phyloP scores from a whole-genome alignment of 1,284 basidiomycete genomes.

The Caloboletus firmus region DNA sequence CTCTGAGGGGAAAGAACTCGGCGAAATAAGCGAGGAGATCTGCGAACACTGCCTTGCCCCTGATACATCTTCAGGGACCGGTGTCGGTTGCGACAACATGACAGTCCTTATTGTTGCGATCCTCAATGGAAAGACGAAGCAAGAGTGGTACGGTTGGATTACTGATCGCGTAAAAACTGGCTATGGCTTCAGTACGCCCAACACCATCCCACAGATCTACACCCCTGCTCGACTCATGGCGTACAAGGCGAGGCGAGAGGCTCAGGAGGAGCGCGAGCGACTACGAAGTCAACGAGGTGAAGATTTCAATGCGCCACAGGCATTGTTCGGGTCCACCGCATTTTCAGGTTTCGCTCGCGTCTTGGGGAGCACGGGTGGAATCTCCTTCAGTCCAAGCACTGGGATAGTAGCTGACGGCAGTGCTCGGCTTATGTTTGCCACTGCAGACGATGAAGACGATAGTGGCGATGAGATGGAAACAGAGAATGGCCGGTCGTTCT shows the following conservation, averaged over 20 bases:
- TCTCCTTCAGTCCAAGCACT: constrained; percentile 55
- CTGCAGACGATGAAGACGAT: constrained; percentile 57
- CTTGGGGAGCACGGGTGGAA: constrained; percentile 51
- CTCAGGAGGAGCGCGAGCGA: constrained; percentile 54
- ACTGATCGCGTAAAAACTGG: constrained; percentile 78
- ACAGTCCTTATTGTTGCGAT: constrained; percentile 91
- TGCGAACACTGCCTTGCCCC: constrained; percentile 95
- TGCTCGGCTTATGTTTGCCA: constrained; percentile 54
- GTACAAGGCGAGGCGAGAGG: constrained; percentile 57
- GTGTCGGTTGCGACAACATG: constrained; percentile 99
- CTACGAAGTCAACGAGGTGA: constrained; percentile 44
- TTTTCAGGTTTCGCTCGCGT: constrained; percentile 45
- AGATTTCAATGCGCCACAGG: constrained; percentile 20
- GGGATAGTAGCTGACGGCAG: constrained; percentile 50
- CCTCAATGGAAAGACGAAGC: constrained; percentile 81
- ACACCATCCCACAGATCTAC: constrained; percentile 66
- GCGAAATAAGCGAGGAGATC: constrained; percentile 85
- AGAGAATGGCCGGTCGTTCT: constrained; percentile 44
- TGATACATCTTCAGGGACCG: constrained; percentile 86
- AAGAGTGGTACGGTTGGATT: constrained; percentile 95
- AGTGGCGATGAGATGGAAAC: constrained; percentile 48
- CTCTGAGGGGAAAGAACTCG: constrained; percentile 77
- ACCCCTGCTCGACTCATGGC: constrained; percentile 56
- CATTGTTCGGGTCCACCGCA: constrained; percentile 33
- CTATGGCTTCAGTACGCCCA: constrained; percentile 74